phyloP scores from a whole-genome alignment of 2,329 filamentous ascomycete species.

The Cladosporium sp. region DNA sequence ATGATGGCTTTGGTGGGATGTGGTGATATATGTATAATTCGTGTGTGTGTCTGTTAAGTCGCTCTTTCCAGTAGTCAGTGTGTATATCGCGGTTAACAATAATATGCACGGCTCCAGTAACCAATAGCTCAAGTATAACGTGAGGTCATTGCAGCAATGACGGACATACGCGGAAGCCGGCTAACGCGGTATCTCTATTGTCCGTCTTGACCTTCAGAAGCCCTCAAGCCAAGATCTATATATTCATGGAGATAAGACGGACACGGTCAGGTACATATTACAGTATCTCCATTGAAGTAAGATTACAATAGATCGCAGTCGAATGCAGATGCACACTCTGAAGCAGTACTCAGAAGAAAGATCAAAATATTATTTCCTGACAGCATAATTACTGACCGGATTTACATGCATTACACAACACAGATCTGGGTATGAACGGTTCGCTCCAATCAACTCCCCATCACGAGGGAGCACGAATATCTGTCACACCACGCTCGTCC shows the following conservation, averaged over 20 bases:
- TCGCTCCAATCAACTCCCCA: conserved; percentile 13
- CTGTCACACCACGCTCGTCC: conserved; percentile 15
- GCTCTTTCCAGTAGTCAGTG: neutral
- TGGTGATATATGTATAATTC: neutral
- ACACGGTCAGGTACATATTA: neutral
- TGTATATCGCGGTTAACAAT: neutral
- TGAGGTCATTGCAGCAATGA: conserved; percentile 20
- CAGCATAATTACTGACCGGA: conserved; percentile 9
- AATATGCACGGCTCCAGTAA: neutral
- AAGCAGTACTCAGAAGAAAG: neutral
- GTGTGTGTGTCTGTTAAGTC: neutral
- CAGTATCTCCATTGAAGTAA: neutral
- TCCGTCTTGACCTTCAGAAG: conserved; percentile 1
- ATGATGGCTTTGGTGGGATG: conserved; percentile 43
- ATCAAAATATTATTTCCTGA: conserved; percentile 14
- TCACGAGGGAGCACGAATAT: neutral
- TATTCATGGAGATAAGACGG: neutral
- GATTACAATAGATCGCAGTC: neutral
- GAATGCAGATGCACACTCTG: neutral
- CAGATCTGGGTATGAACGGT: conserved; percentile 20
- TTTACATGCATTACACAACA: conserved; percentile 20
- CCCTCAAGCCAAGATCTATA: neutral
- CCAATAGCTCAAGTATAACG: neutral
- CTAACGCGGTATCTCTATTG: conserved; percentile 5
- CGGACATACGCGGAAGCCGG: neutral